phyloP scores from a whole-genome alignment of 2,329 filamentous ascomycete genomes.

The Albophoma yamanashiensis region DNA sequence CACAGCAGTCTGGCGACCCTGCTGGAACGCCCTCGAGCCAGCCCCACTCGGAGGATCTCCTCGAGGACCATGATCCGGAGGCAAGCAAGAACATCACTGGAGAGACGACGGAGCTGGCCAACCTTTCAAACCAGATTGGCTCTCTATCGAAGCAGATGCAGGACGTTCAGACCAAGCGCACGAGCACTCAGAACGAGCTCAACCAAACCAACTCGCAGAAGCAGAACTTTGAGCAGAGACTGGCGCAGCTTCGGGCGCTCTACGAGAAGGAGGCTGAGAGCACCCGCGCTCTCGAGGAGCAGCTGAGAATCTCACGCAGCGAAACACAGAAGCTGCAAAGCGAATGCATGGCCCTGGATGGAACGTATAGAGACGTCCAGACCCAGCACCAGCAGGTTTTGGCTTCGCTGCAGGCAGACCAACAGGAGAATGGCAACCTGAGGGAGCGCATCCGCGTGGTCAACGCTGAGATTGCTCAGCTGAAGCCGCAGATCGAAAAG shows the following conservation, averaged over 20 bases:
- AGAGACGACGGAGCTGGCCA: conserved; percentile 87
- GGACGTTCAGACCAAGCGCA: conserved; percentile 75
- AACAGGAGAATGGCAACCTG: conserved; percentile 74
- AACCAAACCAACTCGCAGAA: conserved; percentile 78
- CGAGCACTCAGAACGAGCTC: conserved; percentile 68
- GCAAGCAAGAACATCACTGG: conserved; percentile 78
- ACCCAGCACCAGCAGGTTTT: conserved; percentile 69
- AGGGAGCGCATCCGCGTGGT: conserved; percentile 80
- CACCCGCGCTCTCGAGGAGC: conserved; percentile 75
- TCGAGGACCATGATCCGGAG: conserved; percentile 85
- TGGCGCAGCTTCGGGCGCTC: conserved; percentile 74
- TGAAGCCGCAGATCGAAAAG: conserved; percentile 90
- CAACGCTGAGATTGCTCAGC: conserved; percentile 70
- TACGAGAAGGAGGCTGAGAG: conserved; percentile 92
- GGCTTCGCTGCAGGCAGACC: conserved; percentile 69
- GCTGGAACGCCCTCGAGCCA: conserved; percentile 1
- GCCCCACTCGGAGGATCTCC: conserved; percentile 63
- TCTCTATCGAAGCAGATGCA: conserved; percentile 90
- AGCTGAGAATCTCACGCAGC: conserved; percentile 61
- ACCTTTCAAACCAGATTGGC: conserved; percentile 90
- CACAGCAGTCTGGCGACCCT: conserved; percentile 63
- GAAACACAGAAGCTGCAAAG: conserved; percentile 78
- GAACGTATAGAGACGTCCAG: conserved; percentile 69
- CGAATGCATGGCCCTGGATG: conserved; percentile 76
- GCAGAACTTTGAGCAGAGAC: conserved; percentile 79